phyloP scores from a whole-genome alignment of 2,329 filamentous ascomycete genomes.

The Onygena corvina region DNA sequence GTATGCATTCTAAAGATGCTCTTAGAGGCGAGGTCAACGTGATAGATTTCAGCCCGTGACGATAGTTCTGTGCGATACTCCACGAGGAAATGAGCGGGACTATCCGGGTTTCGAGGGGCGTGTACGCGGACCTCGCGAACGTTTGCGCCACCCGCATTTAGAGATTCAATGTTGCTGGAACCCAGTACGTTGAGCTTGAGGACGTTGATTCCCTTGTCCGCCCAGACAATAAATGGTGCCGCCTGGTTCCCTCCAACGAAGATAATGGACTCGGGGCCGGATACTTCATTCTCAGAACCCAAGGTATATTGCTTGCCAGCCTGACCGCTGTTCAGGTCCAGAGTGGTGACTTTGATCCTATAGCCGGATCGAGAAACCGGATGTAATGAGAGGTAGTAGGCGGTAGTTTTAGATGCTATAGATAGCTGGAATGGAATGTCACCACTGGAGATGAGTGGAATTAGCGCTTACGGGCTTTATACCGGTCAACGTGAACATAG shows the following conservation, averaged over 20 bases:
- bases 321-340: constrained; percentile 62
- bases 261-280: constrained; percentile 29
- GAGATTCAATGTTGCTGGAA: constrained; percentile 29
- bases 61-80: constrained; percentile 59
- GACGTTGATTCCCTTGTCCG: constrained; percentile 33
- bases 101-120: constrained; percentile 58
- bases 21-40: constrained; percentile 60
- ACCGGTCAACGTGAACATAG: no score
- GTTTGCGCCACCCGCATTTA: constrained; percentile 31
- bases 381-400: constrained; percentile 69
- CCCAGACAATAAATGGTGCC: constrained; percentile 34
- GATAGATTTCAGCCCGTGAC: constrained; percentile 76
- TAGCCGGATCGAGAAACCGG: constrained; percentile 53
- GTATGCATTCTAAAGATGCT: constrained; percentile 66
- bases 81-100: constrained; percentile 71
- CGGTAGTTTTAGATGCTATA: constrained; percentile 49
- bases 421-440: constrained; percentile 65
- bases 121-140: constrained; percentile 54
- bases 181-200: constrained; percentile 37
- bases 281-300: constrained; percentile 61
- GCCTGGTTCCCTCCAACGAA: constrained; percentile 32
- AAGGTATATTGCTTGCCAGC: constrained; percentile 60
- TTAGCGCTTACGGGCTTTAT: constrained; percentile 1
- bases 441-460: constrained; percentile 36
- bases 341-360: constrained; percentile 60